phyloP scores from a whole-genome alignment of 768 basidiomycete species.

The Amanita molliuscula region DNA sequence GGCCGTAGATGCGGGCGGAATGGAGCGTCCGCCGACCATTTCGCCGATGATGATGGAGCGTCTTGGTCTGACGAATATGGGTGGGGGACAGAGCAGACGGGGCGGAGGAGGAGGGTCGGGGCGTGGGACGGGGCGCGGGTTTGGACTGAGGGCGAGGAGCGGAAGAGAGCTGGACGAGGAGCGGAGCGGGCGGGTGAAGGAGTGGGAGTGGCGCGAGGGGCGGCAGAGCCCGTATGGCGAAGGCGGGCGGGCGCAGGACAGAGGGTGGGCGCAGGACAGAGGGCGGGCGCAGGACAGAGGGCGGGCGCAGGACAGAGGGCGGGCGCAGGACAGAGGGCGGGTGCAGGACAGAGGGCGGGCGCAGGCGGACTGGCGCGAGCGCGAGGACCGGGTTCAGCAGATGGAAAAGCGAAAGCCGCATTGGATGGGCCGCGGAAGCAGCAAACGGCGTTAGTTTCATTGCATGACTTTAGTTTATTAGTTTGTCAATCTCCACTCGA shows the following conservation, averaged over 20 bases:
- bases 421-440: background rate
- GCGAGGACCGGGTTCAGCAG: background rate
- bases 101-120: background rate
- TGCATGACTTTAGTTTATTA: background rate
- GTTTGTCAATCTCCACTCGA: background rate
- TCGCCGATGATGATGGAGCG: slow-evolving; percentile 34
- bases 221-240: background rate
- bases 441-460: background rate
- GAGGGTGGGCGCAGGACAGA: background rate
- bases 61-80: slow-evolving; percentile 23
- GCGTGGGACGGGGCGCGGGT: background rate
- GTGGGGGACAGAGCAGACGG: background rate
- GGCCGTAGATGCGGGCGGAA: slow-evolving; percentile 45
- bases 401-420: background rate
- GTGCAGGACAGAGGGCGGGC: background rate
- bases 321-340: background rate
- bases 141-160: background rate
- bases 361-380: background rate
- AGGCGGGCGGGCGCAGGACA: background rate
- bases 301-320: background rate
- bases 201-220: slow-evolving; percentile 1
- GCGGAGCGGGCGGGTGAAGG: background rate
- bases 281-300: background rate
- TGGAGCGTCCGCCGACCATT: slow-evolving; percentile 41
- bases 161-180: background rate